These are phyloP conservation scores for Xylogone sp. DNA, from an alignment of 2,329 filamentous ascomycete species.

Conservation along the genomic window DNA sequence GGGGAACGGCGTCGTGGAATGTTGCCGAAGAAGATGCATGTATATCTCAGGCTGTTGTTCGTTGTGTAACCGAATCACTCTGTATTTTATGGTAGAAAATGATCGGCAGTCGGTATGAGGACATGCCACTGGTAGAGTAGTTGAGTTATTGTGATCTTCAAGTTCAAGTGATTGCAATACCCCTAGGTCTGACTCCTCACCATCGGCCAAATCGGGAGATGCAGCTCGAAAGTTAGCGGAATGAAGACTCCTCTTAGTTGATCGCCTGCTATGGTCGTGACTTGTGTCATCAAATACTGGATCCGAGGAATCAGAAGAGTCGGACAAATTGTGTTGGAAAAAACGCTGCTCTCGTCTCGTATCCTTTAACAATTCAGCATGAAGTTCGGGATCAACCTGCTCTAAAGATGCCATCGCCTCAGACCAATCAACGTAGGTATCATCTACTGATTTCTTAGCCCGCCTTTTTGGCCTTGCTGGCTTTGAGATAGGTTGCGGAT, in stretches of 20 bases:
- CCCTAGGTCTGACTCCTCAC: slow-evolving; percentile 1
- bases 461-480: slow-evolving; percentile 18
- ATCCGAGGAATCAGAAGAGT: background rate
- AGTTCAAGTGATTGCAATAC: background rate
- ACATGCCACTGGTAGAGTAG: slow-evolving; percentile 13
- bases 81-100: slow-evolving; percentile 12
- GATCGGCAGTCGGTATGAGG: slow-evolving; percentile 19
- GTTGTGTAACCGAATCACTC: slow-evolving; percentile 13
- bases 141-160: slow-evolving; percentile 1
- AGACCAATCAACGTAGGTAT: slow-evolving; percentile 21
- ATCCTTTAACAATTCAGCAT: slow-evolving; percentile 23
- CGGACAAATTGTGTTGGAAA: background rate
- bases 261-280: background rate
- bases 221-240: background rate
- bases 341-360: slow-evolving; percentile 1
- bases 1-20: slow-evolving; percentile 23
- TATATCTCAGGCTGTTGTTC: slow-evolving; percentile 22
- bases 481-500: slow-evolving; percentile 11
- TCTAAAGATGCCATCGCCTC: slow-evolving; percentile 23
- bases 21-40: slow-evolving; percentile 18
- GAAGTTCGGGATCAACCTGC: slow-evolving; percentile 20
- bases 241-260: slow-evolving; percentile 1
- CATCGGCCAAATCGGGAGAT: background rate
- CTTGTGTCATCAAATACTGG: background rate
- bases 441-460: slow-evolving; percentile 6